Evolutionary conservation across 2,329 filamentous ascomycete species (phyloP).

Genomic region (Xylariales sp.): DNA sequence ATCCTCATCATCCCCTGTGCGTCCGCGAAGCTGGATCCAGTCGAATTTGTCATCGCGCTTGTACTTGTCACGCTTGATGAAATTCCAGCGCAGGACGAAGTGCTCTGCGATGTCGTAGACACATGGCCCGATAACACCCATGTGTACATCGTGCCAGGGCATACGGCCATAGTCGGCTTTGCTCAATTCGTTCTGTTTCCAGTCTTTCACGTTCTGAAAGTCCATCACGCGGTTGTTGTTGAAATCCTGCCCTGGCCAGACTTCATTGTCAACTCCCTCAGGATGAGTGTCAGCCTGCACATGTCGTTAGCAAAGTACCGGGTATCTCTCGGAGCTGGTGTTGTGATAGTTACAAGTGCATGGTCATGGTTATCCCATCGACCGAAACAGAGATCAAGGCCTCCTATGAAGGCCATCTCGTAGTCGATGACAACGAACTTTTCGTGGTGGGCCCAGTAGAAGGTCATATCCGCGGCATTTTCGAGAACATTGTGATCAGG

Average conservation of each 20-base stretch:
- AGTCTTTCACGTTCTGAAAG: slow-evolving; percentile 84
- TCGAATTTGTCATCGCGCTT: slow-evolving; percentile 81
- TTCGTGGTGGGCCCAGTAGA: slow-evolving; percentile 86
- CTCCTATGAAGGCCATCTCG: slow-evolving; percentile 84
- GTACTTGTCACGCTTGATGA: slow-evolving; percentile 95
- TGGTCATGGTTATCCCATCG: slow-evolving; percentile 90
- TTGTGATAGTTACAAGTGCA: no score
- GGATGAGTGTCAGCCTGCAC: slow-evolving; percentile 69
- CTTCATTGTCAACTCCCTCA: slow-evolving; percentile 71
- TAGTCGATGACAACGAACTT: slow-evolving; percentile 97
- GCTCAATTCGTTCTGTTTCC: slow-evolving; percentile 88
- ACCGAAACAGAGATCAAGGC: slow-evolving; percentile 91
- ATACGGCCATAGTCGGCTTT: slow-evolving; percentile 91
- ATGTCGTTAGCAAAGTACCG: background rate
- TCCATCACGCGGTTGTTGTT: slow-evolving; percentile 98
- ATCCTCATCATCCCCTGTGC: slow-evolving; percentile 74
- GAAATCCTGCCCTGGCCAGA: slow-evolving; percentile 95
- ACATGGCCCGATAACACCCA: slow-evolving; percentile 84
- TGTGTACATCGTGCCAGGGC: slow-evolving; percentile 96
- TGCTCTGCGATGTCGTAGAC: slow-evolving; percentile 95
- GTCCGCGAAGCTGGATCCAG: slow-evolving; percentile 77
- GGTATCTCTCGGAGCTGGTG: no score
- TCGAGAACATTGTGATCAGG: slow-evolving; percentile 94
- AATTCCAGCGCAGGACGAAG: slow-evolving; percentile 94
- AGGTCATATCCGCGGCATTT: slow-evolving; percentile 91